A percentile compares a stretch with the other conserved stretches of the same genome.
These are phyloP conservation scores for Hyaloscypha hepaticicola DNA, from an alignment of 495 filamentous ascomycete genomes.

Conservation along the genomic window DNA sequence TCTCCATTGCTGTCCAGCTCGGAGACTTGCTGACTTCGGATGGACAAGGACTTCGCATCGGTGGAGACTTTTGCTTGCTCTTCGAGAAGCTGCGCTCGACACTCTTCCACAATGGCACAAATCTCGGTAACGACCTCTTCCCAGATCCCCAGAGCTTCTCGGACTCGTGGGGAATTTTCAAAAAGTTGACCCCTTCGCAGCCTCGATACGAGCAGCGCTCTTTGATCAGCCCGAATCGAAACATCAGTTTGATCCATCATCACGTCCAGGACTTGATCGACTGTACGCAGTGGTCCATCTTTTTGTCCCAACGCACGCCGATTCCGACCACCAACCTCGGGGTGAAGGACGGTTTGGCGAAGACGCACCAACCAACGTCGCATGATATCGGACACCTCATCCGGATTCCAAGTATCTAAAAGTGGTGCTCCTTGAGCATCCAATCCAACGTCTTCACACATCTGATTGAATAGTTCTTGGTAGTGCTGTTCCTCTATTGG, in stretches of 20 bases:
- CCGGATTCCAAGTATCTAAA: conserved; percentile 58
- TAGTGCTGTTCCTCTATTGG: conserved; percentile 90
- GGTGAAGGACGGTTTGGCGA: conserved; percentile 84
- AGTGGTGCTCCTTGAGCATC: conserved; percentile 61
- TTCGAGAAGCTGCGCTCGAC: conserved; percentile 54
- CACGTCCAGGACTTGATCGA: conserved; percentile 77
- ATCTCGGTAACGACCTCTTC: conserved; percentile 54
- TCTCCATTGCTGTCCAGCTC: conserved; percentile 41
- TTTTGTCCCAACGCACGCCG: conserved; percentile 63
- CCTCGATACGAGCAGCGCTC: conserved; percentile 57
- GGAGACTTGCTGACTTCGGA: background rate
- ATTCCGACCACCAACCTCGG: conserved; percentile 68
- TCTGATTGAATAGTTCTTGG: conserved; percentile 64
- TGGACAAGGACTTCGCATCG: conserved; percentile 9
- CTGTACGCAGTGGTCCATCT: conserved; percentile 68
- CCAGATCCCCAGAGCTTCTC: conserved; percentile 68
- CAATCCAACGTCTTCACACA: conserved; percentile 67
- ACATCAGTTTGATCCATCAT: conserved; percentile 84
- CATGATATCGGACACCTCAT: conserved; percentile 48
- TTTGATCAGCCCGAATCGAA: conserved; percentile 62
- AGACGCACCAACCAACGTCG: conserved; percentile 62
- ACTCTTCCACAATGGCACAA: conserved; percentile 58
- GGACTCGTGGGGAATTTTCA: conserved; percentile 54
- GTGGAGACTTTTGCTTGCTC: conserved; percentile 22
- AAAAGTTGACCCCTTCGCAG: conserved; percentile 71